These are phyloP conservation scores for Ophiostoma sp. DNA, from an alignment of 2,329 filamentous ascomycete genomes.

Conservation along the genomic window DNA sequence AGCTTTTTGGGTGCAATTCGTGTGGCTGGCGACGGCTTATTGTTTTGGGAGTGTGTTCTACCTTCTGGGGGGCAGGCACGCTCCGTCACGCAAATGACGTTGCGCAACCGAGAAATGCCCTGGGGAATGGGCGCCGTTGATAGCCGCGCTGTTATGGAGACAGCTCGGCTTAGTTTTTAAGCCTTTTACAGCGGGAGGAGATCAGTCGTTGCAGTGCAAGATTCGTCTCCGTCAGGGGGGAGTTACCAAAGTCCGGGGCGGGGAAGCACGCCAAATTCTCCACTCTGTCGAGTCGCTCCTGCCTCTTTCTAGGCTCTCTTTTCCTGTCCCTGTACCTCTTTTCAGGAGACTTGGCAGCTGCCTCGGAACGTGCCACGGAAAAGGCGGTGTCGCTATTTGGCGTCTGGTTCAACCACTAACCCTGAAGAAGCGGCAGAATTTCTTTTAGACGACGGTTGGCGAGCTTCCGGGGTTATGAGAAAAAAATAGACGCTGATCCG, in stretches of 20 bases:
- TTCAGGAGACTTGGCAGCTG: neutral
- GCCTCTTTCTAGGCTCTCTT: neutral
- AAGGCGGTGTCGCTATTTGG: constrained; percentile 16
- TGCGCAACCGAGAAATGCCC: constrained; percentile 13
- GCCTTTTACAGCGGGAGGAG: neutral
- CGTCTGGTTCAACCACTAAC: neutral
- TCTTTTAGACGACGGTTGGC: neutral
- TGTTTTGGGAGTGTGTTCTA: neutral
- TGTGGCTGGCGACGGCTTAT: constrained; percentile 30
- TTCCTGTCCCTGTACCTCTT: constrained; percentile 3
- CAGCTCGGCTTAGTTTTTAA: constrained; percentile 1
- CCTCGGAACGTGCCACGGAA: constrained; percentile 18
- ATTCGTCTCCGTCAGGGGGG: neutral
- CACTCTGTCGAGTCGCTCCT: neutral
- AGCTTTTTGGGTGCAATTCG: constrained; percentile 7
- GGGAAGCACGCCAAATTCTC: neutral
- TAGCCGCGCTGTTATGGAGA: constrained; percentile 21
- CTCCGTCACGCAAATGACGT: constrained; percentile 19
- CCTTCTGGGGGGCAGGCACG: constrained; percentile 11
- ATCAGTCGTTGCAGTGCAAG: neutral
- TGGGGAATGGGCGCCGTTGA: constrained; percentile 24
- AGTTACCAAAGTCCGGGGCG: constrained; percentile 21
- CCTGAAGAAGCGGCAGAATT: constrained; percentile 13
- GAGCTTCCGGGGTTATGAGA: neutral
- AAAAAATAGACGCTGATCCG: constrained; percentile 13